These are phyloP conservation scores for Clarkia xantiana DNA, from an alignment of 345 rosid genomes.

Conservation along the genomic window DNA sequence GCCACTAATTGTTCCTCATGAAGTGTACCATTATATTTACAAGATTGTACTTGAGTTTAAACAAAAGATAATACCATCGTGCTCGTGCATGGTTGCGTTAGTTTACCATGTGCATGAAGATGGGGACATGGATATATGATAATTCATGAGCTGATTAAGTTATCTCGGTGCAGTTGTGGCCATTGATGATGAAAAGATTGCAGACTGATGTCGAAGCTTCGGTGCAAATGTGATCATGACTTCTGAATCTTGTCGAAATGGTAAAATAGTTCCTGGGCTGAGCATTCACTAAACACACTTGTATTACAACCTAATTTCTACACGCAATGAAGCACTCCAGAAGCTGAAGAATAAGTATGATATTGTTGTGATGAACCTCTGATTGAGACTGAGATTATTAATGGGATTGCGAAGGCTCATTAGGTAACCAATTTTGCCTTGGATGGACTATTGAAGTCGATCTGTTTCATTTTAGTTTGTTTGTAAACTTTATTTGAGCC, in stretches of 20 bases:
- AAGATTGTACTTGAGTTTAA: too few species aligned
- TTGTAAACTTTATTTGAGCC: too few species aligned
- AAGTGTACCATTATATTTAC: too few species aligned
- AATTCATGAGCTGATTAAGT: too few species aligned
- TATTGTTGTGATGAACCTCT: constrained; percentile 36
- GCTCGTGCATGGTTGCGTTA: too few species aligned
- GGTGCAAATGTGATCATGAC: constrained; percentile 97
- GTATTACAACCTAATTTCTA: background rate
- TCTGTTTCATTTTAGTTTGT: too few species aligned
- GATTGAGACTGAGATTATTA: constrained; percentile 1
- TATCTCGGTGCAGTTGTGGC: constrained; percentile 56
- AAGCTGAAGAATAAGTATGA: constrained; percentile 35
- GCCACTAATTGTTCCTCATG: too few species aligned
- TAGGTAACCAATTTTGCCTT: background rate
- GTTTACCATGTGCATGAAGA: too few species aligned
- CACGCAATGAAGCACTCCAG: constrained; percentile 11
- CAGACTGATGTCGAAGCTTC: constrained; percentile 86
- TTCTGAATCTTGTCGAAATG: constrained; percentile 82
- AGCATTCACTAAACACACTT: too few species aligned
- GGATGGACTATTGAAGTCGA: too few species aligned
- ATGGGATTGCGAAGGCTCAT: background rate
- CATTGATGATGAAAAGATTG: constrained; percentile 81
- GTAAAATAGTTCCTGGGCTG: constrained; percentile 13
- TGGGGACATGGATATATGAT: too few species aligned
- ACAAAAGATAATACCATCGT: too few species aligned